Evolutionary conservation across 2,329 filamentous ascomycete species (phyloP), one percentile per base, ranked within the genome.

Genomic region (Monilinia fructicola): DNA sequence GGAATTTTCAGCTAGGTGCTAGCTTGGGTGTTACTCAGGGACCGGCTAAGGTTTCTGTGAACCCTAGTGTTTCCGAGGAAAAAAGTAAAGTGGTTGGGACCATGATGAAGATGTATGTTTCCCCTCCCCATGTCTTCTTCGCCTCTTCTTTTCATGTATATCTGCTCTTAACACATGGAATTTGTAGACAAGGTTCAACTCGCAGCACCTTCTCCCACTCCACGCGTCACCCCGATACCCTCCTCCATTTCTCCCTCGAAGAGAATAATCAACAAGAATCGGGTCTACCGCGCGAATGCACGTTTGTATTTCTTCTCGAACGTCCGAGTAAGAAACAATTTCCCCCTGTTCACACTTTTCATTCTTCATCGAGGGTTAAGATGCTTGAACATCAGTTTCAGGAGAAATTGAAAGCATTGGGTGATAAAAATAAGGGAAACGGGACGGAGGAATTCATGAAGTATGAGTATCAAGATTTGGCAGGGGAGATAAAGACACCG

Each of bases 241-340:
- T 80, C 68, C 76, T 83, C 11, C 78, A 83, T 18, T 84, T 81
- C 81, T 81, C 81, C 5, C 74, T 84, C 1, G 80, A 82, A 64
- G 81, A 84, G 64, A 84, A 83, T 66, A 69, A 71, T 48, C 73
- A 83, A 11, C 81, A 83, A 69, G 77, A 78, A 31, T 81, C 80
- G 5, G 82, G 82, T 2, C 72, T 84, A 5, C 82, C 82, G 12
- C 77, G 81, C 11, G 82, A 83, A 66, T 82, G 83, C 60, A 82
- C 82, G 3, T 83, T 83, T 69, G 81, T 81, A 21, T 78, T 83
- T 74, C 72, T 84, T 7, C 74, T 83, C 7, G 71, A 73, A 48
- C 63, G 71, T 35, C 60, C 67, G 4, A 66, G 61, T 16, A 63
- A 68, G 4, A 26, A 64, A 12, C 40, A 56, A 26, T 46, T 50